A percentile compares a stretch with the other conserved stretches of the same genome.
Evolutionary conservation across 495 filamentous ascomycete genomes (phyloP).

Genomic region (Amphirosellinia nigrospora): DNA sequence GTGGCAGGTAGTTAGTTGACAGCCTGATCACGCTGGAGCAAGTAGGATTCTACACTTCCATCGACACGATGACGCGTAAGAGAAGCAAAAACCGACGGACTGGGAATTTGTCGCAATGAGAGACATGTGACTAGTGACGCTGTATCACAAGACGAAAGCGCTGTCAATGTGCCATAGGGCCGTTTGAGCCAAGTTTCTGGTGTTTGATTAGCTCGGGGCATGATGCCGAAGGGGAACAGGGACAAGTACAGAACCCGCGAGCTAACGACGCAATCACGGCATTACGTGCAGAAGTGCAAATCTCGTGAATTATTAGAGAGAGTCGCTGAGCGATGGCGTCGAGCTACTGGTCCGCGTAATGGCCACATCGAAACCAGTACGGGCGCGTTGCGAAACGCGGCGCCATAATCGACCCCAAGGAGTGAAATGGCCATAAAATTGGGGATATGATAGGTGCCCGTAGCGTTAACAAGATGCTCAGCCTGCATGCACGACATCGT

Average conservation of each 20-base stretch:
- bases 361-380: slow-evolving; percentile 19
- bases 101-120: slow-evolving; percentile 6
- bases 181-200: background rate
- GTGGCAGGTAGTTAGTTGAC: slow-evolving; percentile 6
- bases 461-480: slow-evolving; percentile 17
- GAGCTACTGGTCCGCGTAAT: slow-evolving; percentile 3
- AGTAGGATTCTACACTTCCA: slow-evolving; percentile 25
- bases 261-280: slow-evolving; percentile 17
- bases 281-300: slow-evolving; percentile 14
- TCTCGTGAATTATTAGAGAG: background rate
- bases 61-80: slow-evolving; percentile 22
- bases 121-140: slow-evolving; percentile 22
- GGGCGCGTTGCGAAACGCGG: slow-evolving; percentile 19
- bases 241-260: background rate
- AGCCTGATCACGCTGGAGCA: background rate
- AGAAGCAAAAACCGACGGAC: background rate
- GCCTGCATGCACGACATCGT: slow-evolving; percentile 23
- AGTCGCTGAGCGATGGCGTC: slow-evolving; percentile 11
- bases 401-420: background rate
- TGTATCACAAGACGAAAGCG: slow-evolving; percentile 22
- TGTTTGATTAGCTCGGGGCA: slow-evolving; percentile 14
- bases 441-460: slow-evolving; percentile 4
- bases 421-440: background rate
- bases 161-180: slow-evolving; percentile 21
- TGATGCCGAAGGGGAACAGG: slow-evolving; percentile 3